These are phyloP conservation scores for Peniophora sp. DNA, from an alignment of 1,284 basidiomycete genomes.

Conservation along the genomic window DNA sequence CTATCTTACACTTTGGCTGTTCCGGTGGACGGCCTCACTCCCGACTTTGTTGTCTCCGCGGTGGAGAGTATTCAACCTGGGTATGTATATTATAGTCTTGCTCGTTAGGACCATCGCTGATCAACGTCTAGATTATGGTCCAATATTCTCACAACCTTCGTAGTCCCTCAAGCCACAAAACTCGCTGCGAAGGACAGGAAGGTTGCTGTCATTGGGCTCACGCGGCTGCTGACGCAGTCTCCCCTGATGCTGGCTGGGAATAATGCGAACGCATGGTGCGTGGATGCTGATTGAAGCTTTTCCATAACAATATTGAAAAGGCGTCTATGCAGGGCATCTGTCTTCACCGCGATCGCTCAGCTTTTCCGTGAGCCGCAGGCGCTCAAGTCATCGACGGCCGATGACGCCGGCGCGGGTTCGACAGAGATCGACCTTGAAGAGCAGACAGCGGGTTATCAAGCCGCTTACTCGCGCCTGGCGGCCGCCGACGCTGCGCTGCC, in stretches of 20 bases:
- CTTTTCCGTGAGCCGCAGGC: conserved; percentile 73
- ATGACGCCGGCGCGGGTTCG: conserved; percentile 56
- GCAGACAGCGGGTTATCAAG: conserved; percentile 86
- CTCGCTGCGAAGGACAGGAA: conserved; percentile 80
- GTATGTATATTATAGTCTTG: conserved; percentile 39
- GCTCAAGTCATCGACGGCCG: conserved; percentile 38
- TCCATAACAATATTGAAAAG: background rate
- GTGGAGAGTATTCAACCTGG: conserved; percentile 84
- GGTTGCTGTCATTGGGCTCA: conserved; percentile 78
- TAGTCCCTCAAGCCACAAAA: conserved; percentile 78
- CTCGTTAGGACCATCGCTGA: conserved; percentile 3
- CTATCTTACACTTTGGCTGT: conserved; percentile 71
- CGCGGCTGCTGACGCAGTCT: conserved; percentile 72
- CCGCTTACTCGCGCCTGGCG: conserved; percentile 85
- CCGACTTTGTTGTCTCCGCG: conserved; percentile 71
- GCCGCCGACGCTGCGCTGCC: conserved; percentile 55
- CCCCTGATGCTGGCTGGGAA: conserved; percentile 59
- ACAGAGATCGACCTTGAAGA: conserved; percentile 87
- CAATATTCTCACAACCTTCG: conserved; percentile 73
- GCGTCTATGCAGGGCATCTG: conserved; percentile 43
- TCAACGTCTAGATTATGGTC: conserved; percentile 63
- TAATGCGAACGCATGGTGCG: conserved; percentile 64
- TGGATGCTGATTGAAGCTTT: conserved; percentile 3
- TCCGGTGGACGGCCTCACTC: conserved; percentile 61
- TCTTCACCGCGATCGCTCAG: conserved; percentile 69